phyloP scores from a whole-genome alignment of 2,329 filamentous ascomycete species.

The Elsinoe necatrix region DNA sequence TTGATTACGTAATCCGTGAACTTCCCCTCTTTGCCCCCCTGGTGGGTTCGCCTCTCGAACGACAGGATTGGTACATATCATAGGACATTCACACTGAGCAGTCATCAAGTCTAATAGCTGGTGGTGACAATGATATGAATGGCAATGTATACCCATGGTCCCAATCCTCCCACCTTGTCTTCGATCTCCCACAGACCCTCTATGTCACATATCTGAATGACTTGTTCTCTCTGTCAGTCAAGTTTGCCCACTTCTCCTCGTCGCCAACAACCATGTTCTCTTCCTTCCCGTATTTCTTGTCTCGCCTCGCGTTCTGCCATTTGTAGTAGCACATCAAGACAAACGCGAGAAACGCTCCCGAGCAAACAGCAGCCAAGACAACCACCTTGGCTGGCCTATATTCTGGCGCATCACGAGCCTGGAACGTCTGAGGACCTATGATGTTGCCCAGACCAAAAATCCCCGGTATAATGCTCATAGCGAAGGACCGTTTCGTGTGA shows the following conservation, averaged over 20 bases:
- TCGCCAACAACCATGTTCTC: conserved; percentile 25
- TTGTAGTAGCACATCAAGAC: conserved; percentile 41
- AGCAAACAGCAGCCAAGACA: conserved; percentile 20
- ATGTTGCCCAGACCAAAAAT: conserved; percentile 27
- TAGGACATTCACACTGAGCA: too few species aligned
- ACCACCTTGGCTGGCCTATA: conserved; percentile 34
- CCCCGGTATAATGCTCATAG: background rate
- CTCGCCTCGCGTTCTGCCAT: conserved; percentile 31
- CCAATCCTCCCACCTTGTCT: too few species aligned
- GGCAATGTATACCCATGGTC: too few species aligned
- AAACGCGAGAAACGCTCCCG: conserved; percentile 29
- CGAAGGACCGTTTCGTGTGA: conserved; percentile 26
- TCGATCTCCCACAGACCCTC: background rate
- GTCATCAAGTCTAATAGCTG: too few species aligned
- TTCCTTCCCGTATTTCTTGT: conserved; percentile 21
- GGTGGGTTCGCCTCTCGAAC: too few species aligned
- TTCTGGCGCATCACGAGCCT: conserved; percentile 26
- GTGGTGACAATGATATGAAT: too few species aligned
- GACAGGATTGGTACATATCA: too few species aligned
- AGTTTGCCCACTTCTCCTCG: conserved; percentile 26
- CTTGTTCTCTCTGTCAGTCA: conserved; percentile 51
- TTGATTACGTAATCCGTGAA: too few species aligned
- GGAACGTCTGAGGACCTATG: conserved; percentile 31
- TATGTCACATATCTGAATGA: conserved; percentile 42
- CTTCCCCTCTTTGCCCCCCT: too few species aligned